Evolutionary conservation across 306 rosid genomes (phyloP).

Genomic region (Cicer pinnatifidum): DNA sequence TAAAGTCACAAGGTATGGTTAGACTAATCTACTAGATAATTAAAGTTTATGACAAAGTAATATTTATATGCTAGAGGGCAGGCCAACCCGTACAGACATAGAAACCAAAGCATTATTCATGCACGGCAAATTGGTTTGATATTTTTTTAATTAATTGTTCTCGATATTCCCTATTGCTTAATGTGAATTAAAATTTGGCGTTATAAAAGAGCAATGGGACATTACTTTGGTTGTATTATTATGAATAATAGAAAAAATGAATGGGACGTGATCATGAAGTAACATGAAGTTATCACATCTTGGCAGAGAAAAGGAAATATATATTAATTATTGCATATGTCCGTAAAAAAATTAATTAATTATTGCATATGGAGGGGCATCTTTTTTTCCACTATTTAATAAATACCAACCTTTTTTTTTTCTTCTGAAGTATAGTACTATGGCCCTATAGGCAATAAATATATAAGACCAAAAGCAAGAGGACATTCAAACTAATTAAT

Average conservation of each 20-base stretch:
- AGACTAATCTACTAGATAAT: constrained; percentile 6
- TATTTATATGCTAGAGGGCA: not conserved
- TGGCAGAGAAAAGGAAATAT: constrained; percentile 37
- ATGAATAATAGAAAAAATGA: constrained; percentile 51
- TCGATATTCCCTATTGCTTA: constrained; percentile 47
- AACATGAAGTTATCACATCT: constrained; percentile 48
- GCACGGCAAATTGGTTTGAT: constrained; percentile 34
- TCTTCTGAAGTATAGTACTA: not conserved
- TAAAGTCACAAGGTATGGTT: constrained; percentile 37
- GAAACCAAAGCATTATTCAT: constrained; percentile 45
- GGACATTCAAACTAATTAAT: constrained; percentile 41
- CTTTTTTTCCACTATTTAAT: constrained; percentile 41
- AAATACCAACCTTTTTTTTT: constrained; percentile 11
- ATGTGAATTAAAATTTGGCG: constrained; percentile 42
- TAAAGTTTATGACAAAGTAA: constrained; percentile 18
- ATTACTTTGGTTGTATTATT: constrained; percentile 42
- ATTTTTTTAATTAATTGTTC: not conserved
- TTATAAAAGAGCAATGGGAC: constrained; percentile 33
- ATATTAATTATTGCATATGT: constrained; percentile 38
- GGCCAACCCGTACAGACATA: constrained; percentile 62
- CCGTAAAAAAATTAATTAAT: not conserved
- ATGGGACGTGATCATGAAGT: constrained; percentile 51
- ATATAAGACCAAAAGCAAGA: constrained; percentile 35
- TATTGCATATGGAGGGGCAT: constrained; percentile 48
- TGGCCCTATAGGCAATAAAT: constrained; percentile 42